A percentile compares a stretch with the other conserved stretches of the same genome.
Evolutionary conservation across 2,329 filamentous ascomycete species (phyloP).

Genomic region (Trichoderma breve): DNA sequence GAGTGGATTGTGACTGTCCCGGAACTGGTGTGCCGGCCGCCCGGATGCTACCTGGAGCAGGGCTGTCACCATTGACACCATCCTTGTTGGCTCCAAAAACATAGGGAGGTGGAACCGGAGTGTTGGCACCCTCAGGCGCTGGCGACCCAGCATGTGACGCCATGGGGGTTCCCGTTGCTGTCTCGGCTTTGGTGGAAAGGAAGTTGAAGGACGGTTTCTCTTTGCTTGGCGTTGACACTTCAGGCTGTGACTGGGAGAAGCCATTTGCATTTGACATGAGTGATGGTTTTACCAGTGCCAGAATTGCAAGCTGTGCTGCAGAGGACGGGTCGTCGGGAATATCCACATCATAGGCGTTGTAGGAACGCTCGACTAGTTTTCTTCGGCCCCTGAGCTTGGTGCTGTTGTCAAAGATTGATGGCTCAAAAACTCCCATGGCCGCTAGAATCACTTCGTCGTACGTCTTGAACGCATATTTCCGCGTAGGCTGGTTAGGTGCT

Average conservation of each 20-base stretch:
- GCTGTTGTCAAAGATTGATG: constrained; percentile 78
- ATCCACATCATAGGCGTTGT: constrained; percentile 89
- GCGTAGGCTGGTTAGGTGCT: constrained; percentile 81
- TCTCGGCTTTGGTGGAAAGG: constrained; percentile 61
- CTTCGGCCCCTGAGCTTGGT: constrained; percentile 76
- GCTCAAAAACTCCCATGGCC: constrained; percentile 91
- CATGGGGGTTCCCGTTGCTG: constrained; percentile 71
- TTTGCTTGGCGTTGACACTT: constrained; percentile 59
- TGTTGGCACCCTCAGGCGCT: constrained; percentile 71
- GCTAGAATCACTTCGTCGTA: constrained; percentile 96
- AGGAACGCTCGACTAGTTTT: constrained; percentile 80
- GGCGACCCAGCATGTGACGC: constrained; percentile 88
- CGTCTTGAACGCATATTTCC: constrained; percentile 93
- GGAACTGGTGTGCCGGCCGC: constrained; percentile 47
- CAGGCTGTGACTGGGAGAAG: constrained; percentile 42
- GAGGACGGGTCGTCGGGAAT: constrained; percentile 85
- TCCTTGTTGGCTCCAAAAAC: constrained; percentile 53
- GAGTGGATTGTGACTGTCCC: constrained; percentile 33
- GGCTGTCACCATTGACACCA: constrained; percentile 47
- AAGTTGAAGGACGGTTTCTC: constrained; percentile 66
- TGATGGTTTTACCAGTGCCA: constrained; percentile 60
- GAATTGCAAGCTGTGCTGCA: constrained; percentile 70
- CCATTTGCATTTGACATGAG: constrained; percentile 47
- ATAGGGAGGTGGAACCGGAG: constrained; percentile 59
- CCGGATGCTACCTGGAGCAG: constrained; percentile 52